Base-by-base conservation (phyloP, 2,329 filamentous ascomycete genomes). In the Didymella lethalis region DNA sequence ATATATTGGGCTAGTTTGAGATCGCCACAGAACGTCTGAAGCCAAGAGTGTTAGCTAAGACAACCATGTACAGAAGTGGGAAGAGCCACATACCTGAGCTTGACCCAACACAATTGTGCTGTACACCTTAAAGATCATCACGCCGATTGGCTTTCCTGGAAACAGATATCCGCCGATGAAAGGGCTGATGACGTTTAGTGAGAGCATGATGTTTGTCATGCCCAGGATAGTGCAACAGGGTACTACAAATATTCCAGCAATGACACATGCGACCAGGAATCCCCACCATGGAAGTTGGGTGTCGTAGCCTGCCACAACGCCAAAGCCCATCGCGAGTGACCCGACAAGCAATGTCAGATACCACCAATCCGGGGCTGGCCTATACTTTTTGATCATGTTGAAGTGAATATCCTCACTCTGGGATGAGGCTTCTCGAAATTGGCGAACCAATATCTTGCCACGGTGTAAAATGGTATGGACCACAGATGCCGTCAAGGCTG, bases 281-380 rank as follows among this genome's bases (percentile, higher is more conserved):
- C 86, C 86, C 89, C 89, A 92, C 88, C 88, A 91, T 1, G 83
- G 81, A 60, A 91, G 78, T 61, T 90, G 87, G 3, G 90, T 91
- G 0, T 86, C 85, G 67, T 86, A 91, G 49, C 49, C 49, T 1
- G 76, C 81, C 4, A 81, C 70, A 1, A 77, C 72, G 2, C 81
- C 79, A 5, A 78, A 41, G 29, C 49, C 49, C 49, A 52, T 52
- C 10, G 51, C 82, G 0, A 85, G 73, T 0, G 78, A 79, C 0
- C 87, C 72, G 1, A 72, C 83, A n/a, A 86, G 80, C n/a, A 84
- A 74, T 7, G 61, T 62, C 0, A 69, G 66, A 56, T 86, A 88
- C 85, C 85, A 88, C 83, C 83, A 87, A 36, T 82, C 72, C 0
- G 86, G 86, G 0, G 81, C 83, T 34, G 83, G 77, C 59, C 80